phyloP scores from a whole-genome alignment of 306 rosid genomes.

The Lotus japonicus region DNA sequence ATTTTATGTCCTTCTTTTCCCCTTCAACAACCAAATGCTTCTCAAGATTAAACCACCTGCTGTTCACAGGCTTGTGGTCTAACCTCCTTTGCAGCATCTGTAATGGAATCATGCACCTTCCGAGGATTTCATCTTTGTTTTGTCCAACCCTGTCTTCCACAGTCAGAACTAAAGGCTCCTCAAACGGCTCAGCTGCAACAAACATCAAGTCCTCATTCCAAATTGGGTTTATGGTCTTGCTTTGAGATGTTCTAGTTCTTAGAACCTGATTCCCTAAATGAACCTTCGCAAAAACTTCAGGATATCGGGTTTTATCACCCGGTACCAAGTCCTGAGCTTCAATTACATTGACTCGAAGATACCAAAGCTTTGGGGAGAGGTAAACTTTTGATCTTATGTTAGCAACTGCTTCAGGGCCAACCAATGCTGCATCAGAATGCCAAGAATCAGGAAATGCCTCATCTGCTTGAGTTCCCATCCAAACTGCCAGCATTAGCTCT shows the following conservation, averaged over 20 bases:
- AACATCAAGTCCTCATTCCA: constrained; percentile 92
- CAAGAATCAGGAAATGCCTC: constrained; percentile 92
- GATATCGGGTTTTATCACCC: constrained; percentile 59
- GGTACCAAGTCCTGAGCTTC: constrained; percentile 86
- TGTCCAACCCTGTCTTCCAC: constrained; percentile 74
- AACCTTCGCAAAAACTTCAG: constrained; percentile 72
- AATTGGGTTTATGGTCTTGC: constrained; percentile 58
- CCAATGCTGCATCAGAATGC: constrained; percentile 88
- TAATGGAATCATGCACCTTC: constrained; percentile 69
- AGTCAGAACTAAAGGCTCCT: constrained; percentile 59
- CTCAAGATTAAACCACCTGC: constrained; percentile 83
- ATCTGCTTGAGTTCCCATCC: constrained; percentile 99
- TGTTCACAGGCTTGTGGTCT: constrained; percentile 80
- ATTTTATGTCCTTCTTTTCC: constrained; percentile 68
- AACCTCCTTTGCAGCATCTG: constrained; percentile 73
- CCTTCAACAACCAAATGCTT: constrained; percentile 58
- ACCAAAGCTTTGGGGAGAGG: constrained; percentile 89
- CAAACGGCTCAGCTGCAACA: constrained; percentile 82
- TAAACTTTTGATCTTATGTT: constrained; percentile 79
- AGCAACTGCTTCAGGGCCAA: constrained; percentile 59
- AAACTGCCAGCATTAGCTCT: constrained; percentile 88
- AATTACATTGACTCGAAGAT: constrained; percentile 79
- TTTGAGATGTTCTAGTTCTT: constrained; percentile 60
- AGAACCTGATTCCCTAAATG: constrained; percentile 49
- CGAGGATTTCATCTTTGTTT: constrained; percentile 70